Percentiles rank a stretch among this genome's conserved stretches.
Conservation (phyloP, 1,139 yeast genomes). For the Candida sp. region DNA sequence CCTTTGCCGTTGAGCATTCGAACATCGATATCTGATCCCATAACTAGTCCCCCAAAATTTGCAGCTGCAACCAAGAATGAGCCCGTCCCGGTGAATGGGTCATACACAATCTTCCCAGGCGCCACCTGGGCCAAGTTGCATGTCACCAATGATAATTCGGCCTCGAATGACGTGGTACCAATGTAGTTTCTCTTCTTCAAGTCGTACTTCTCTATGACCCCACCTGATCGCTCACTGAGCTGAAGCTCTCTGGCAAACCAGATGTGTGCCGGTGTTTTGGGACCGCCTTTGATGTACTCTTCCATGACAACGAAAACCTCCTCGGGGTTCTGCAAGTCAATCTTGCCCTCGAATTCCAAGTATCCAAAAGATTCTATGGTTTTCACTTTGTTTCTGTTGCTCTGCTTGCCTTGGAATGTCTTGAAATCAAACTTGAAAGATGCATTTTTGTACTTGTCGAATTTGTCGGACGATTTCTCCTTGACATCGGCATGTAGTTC, state of each 20-base stretch:
- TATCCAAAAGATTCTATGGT: constrained; percentile 77
- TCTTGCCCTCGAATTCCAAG: constrained; percentile 76
- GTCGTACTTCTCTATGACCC: constrained; percentile 77
- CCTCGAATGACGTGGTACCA: constrained; percentile 97
- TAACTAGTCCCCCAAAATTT: constrained; percentile 76
- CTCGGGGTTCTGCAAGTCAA: constrained; percentile 81
- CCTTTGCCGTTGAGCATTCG: constrained; percentile 81
- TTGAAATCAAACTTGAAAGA: constrained; percentile 85
- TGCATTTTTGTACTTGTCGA: constrained; percentile 36
- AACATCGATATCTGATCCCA: constrained; percentile 94
- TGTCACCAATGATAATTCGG: constrained; percentile 80
- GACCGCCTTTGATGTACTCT: constrained; percentile 65
- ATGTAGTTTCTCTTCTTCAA: constrained; percentile 83
- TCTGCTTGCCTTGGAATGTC: constrained; percentile 72
- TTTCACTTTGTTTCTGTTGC: constrained; percentile 55
- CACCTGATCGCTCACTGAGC: constrained; percentile 62
- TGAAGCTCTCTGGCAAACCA: constrained; percentile 83
- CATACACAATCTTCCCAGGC: constrained; percentile 74
- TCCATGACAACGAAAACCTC: constrained; percentile 75
- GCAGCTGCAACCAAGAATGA: constrained; percentile 92
- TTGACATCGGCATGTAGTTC: constrained; percentile 62
- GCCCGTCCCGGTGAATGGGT: constrained; percentile 98
- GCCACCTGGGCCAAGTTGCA: constrained; percentile 84
- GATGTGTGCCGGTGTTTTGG: constrained; percentile 55
- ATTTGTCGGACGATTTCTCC: constrained; percentile 26